Percentiles rank a stretch among this genome's conserved stretches.
Conservation (phyloP, 768 basidiomycete species). For the Phaffia tasmanica region DNA sequence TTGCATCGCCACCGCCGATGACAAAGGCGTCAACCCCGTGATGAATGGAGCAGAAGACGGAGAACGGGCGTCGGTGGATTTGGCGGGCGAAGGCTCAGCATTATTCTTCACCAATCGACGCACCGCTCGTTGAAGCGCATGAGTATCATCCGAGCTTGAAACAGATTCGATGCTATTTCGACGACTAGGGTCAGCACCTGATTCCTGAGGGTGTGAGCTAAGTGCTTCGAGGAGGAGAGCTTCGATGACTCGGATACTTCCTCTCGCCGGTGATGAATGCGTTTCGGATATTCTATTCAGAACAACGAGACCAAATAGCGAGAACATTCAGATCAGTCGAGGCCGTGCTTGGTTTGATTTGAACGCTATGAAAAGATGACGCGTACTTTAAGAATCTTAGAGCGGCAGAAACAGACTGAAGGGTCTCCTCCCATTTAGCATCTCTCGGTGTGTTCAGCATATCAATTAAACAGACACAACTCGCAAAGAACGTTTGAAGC, state of each 20-base stretch:
- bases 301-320: not conserved
- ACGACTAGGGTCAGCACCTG: constrained; percentile 22
- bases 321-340: not conserved
- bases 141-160: not conserved
- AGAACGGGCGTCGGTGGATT: not conserved
- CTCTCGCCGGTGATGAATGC: constrained; percentile 36
- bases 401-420: constrained; percentile 10
- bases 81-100: not conserved
- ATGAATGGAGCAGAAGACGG: not conserved
- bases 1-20: not conserved
- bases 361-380: not conserved
- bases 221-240: constrained; percentile 34
- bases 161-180: not conserved
- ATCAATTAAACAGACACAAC: constrained; percentile 19
- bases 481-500: constrained; percentile 19
- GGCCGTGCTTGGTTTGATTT: too few species aligned
- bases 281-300: constrained; percentile 31
- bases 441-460: constrained; percentile 18
- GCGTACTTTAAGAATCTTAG: constrained; percentile 7
- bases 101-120: constrained; percentile 20
- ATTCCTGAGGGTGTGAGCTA: constrained; percentile 18
- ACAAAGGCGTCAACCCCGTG: too few species aligned
- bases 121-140: constrained; percentile 20
- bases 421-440: constrained; percentile 15
- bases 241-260: constrained; percentile 37